Percentiles rank a stretch among this genome's conserved stretches.
phyloP scores from a whole-genome alignment of 2,329 filamentous ascomycete genomes.

The Eutypa lata region DNA sequence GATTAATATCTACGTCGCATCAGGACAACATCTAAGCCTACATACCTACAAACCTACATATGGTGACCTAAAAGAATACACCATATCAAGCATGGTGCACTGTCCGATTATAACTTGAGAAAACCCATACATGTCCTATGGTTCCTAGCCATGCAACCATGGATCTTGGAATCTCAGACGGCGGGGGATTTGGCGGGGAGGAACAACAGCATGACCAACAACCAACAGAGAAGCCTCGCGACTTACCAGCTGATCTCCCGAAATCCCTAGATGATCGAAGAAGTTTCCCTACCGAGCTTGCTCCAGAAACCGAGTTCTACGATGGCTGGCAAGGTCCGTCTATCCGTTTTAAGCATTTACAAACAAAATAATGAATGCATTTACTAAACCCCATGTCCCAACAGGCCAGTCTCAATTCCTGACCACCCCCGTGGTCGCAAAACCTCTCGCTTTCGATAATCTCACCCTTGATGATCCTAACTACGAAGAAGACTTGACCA shows the following conservation, averaged over 20 bases:
- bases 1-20: too few species aligned
- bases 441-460: conserved; percentile 77
- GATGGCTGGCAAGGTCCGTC: conserved; percentile 91
- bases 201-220: conserved; percentile 23
- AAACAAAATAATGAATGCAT: not conserved
- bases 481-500: conserved; percentile 65
- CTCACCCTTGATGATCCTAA: conserved; percentile 76
- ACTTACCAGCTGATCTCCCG: conserved; percentile 80
- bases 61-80: too few species aligned
- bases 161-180: conserved; percentile 55
- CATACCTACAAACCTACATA: too few species aligned
- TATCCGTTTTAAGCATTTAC: conserved; percentile 4
- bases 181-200: conserved; percentile 39
- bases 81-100: too few species aligned
- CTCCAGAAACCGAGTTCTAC: conserved; percentile 91
- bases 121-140: too few species aligned
- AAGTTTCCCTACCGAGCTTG: conserved; percentile 61
- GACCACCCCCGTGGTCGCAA: conserved; percentile 79
- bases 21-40: too few species aligned
- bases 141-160: conserved; percentile 43
- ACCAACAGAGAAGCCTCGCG: conserved; percentile 35
- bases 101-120: too few species aligned
- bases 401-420: conserved; percentile 93
- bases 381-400: conserved; percentile 2
- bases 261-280: conserved; percentile 87